Base-by-base conservation (phyloP, 1,284 basidiomycete species). In the Pseudozyma tsukubaensis region DNA sequence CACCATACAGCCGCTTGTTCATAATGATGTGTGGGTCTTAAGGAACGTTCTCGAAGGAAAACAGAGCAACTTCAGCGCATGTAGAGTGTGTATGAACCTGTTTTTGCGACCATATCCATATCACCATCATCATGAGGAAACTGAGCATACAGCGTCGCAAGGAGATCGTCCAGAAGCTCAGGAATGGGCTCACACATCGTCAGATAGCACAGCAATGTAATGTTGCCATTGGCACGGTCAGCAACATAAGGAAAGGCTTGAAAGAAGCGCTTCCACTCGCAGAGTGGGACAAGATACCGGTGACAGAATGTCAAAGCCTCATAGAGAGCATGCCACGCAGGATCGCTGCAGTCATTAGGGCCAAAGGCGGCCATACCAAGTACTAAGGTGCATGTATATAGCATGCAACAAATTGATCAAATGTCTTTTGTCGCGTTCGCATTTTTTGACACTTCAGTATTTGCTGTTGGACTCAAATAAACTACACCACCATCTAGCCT, bases 261-360 rank as follows among this genome's bases (percentile, higher is more conserved):
- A 19, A 14, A 14, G 42, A 43, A 19, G 42, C 13, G 13, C 42
- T 43, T 16, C 42, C 42, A 43, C 14, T 14, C 0, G 10, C 39
- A 18, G 51, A 55, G 37, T 67, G 64, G 64, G n/a, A 11, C 14
- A 35, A 47, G 14, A 57, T 67, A 14, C 14, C 47, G 14, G 34
- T 29, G 1, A 10, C 36, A 14, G 39, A 49, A n/a, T 45, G 42
- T 12, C 19, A 44, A 40, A 42, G 18, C 8, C 58, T 60, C 49
- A 50, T 67, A 36, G 52, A 48, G 13, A 55, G 50, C 34, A 67
- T 67, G 64, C 64, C 64, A 39, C 19, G n/a, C 24, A 55, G 64
- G 35, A 24, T 60, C 5, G 3, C 39, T 44, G 58, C 52, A 9
- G 64, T 60, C 40, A 50, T 60, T 21, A 51, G 42, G 39, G 64